Percentiles rank a stretch among this genome's conserved stretches.
Conservation (phyloP, 208 protist species). For the Leishmania tarentolae region DNA sequence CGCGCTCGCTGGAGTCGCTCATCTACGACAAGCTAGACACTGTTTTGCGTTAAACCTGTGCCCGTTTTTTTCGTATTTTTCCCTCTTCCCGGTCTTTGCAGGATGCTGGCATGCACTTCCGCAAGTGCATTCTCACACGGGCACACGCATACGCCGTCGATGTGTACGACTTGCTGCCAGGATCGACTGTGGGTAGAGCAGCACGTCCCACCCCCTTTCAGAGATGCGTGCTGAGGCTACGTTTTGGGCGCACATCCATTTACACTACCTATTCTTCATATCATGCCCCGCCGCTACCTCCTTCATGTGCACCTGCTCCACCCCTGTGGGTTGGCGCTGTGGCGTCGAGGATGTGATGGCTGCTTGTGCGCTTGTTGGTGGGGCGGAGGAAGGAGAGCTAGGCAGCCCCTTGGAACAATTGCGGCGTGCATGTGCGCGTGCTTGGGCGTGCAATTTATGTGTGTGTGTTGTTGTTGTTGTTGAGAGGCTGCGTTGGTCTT, state of each 20-base stretch:
- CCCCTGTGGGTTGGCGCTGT: background rate
- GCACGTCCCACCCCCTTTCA: background rate
- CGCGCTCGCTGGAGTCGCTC: constrained; percentile 67
- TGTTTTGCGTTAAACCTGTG: constrained; percentile 23
- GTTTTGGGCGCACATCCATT: background rate
- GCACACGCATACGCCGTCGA: background rate
- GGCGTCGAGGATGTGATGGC: background rate
- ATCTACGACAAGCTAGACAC: constrained; percentile 82
- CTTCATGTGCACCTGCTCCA: background rate
- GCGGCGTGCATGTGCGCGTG: background rate
- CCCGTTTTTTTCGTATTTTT: background rate
- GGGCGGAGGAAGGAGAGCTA: background rate
- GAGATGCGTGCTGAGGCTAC: background rate
- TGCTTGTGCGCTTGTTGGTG: background rate
- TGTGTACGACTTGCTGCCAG: background rate
- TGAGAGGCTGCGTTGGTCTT: background rate
- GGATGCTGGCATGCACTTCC: background rate
- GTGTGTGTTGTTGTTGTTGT: background rate
- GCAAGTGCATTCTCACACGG: background rate
- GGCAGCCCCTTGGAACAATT: background rate
- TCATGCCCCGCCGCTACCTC: background rate
- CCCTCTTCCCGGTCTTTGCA: background rate
- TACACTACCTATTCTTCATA: no score
- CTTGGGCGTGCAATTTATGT: background rate
- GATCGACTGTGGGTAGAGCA: background rate